Percentiles rank a stretch among this genome's conserved stretches.
Conservation (phyloP, 257 asterid genomes). For the Nicotiana tabacum region DNA sequence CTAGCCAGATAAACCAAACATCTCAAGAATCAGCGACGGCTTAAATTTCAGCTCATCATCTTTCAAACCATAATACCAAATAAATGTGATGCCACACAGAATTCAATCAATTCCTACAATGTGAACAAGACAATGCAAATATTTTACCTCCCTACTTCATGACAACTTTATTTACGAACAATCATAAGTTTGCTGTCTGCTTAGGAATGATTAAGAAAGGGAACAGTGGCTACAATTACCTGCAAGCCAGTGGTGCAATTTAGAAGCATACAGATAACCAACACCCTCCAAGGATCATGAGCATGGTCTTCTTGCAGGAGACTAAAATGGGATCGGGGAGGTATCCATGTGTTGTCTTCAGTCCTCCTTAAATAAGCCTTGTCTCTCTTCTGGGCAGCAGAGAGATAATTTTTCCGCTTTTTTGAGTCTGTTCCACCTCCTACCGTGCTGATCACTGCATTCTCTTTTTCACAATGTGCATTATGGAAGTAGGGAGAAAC, state of each 20-base stretch:
- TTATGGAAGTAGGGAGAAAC: constrained; percentile 30
- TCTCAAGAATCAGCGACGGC: background rate
- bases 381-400: constrained; percentile 49
- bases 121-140: too few species aligned
- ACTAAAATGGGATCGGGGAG: constrained; percentile 69
- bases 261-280: constrained; percentile 86
- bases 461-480: constrained; percentile 17
- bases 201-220: background rate
- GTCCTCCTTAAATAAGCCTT: constrained; percentile 64
- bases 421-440: constrained; percentile 14
- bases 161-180: too few species aligned
- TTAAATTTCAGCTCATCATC: too few species aligned
- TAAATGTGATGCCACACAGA: too few species aligned
- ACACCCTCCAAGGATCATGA: constrained; percentile 94
- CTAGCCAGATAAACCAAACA: background rate
- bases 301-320: constrained; percentile 86
- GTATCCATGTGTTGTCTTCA: constrained; percentile 59
- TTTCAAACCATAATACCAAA: too few species aligned
- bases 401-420: constrained; percentile 22
- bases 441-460: constrained; percentile 3
- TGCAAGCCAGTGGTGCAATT: constrained; percentile 72
- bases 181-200: background rate
- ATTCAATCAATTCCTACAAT: too few species aligned
- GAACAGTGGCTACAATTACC: constrained; percentile 29
- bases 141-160: too few species aligned